Base-by-base conservation (phyloP, 306 rosid species). In the Vigna radiata region DNA sequence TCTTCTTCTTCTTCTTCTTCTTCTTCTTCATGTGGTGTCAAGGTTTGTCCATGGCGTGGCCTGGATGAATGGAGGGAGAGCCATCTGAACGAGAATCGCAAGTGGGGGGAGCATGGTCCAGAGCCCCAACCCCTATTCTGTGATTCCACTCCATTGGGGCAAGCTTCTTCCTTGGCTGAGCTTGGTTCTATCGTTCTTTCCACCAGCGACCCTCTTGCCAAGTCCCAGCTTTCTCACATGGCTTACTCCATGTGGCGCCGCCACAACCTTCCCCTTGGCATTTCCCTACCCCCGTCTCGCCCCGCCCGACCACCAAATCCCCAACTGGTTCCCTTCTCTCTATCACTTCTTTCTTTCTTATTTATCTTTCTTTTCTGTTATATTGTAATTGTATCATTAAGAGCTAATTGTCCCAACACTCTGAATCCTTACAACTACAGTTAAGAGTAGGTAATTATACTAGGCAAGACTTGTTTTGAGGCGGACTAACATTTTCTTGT, bases 151-250 rank as follows among this genome's bases (percentile, higher is more conserved):
- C 79, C 83, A 55, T 77, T 83, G 3, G 78, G 27, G 2, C 63
- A 87, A 15, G 89, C 90, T 80, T 86, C 88, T 36, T 87, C 97
- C 2, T 87, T 92, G 73, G 90, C 97, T 0, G 96, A 95, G 83
- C 81, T 95, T 8, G 98, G 96, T 31, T 86, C 97, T 9, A 70
- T 91, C 70, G 95, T 92, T 83, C 96, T 94, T 64, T 90, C 92
- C 72, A 92, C 93, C 75, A 18, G 70, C 13, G 96, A 92, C 75
- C 97, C 98, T 64, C 84, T 90, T 60, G 31, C 83, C 12, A 95
- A 95, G 83, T 84, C 93, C 11, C 77, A 18, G 44, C 92, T 92
- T 72, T 94, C 98, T 68, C 98, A 94, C 79, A 23, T 86, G 37
- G 98, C 97, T 60, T 92, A 59, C 88, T 88, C 96, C 63, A 82